A percentile compares a stretch with the other conserved stretches of the same genome.
These are phyloP conservation scores for Russula abietina DNA, from an alignment of 768 basidiomycete species.

Conservation along the genomic window DNA sequence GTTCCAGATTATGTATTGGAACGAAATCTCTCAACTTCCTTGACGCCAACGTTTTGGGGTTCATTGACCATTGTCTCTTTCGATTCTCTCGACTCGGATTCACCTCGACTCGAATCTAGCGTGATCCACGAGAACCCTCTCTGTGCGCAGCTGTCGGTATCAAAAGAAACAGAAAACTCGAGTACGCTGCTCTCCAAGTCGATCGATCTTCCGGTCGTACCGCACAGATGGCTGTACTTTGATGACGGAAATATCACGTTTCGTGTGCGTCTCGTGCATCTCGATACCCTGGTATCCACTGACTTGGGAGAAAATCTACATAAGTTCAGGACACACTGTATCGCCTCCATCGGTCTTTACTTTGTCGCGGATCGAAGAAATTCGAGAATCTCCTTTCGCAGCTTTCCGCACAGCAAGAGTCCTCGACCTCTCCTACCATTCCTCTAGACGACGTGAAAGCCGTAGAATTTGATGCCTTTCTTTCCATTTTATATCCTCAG, in stretches of 20 bases:
- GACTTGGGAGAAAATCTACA: neutral
- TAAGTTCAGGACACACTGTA: constrained; percentile 15
- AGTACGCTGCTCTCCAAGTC: neutral
- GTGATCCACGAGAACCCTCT: neutral
- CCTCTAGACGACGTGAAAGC: constrained; percentile 8
- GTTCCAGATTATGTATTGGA: neutral
- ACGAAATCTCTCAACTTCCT: neutral
- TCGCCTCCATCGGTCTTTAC: constrained; percentile 20
- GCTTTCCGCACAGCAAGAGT: neutral
- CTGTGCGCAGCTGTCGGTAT: neutral
- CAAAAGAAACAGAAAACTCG: neutral
- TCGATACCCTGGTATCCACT: neutral
- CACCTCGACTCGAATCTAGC: neutral
- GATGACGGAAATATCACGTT: constrained; percentile 19
- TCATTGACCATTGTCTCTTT: constrained; percentile 3
- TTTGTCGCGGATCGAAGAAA: constrained; percentile 12
- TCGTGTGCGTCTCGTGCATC: neutral
- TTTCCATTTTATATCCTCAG: constrained; percentile 21
- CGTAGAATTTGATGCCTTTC: constrained; percentile 17
- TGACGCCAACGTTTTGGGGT: neutral
- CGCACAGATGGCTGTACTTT: constrained; percentile 9
- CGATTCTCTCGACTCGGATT: neutral
- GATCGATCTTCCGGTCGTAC: neutral
- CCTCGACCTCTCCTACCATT: neutral
- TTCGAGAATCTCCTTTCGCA: neutral